Base-by-base conservation (phyloP, 371 early-diverging fungal species). In the Batrachochytrium dendrobatidis region DNA sequence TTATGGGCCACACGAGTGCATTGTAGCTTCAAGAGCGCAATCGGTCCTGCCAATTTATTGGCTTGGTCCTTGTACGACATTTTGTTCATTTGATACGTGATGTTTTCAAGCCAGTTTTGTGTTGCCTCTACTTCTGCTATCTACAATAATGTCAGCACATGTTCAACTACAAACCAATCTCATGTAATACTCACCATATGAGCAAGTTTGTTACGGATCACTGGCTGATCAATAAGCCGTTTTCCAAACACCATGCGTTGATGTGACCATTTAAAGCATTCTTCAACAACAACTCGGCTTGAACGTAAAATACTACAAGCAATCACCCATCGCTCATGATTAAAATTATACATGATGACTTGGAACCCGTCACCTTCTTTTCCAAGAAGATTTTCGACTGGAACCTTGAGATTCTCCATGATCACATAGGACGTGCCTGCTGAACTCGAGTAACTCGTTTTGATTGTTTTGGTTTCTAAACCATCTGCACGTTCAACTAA, bases 31-130 rank as follows among this genome's bases (percentile, higher is more conserved):
- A 76, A 65, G n/a, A 85, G 61, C 12, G 82, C 82, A 62, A 83
- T 80, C 29, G 85, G 83, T 1, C 85, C 85, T 56, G 82, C 86
- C 30, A 86, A 74, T 53, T 80, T 77, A 24, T 67, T 63, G 31
- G 81, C 70, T 48, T 83, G 84, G 56, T 85, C 85, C 15, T 53
- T 63, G 68, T 85, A 84, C 26, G 71, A 55, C 85, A 86, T 83
- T 58, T 78, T 74, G 39, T 68, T 77, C 82, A 83, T 84, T 57
- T 86, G 83, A 59, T 73, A 85, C 1, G 83, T 81, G 54, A 85
- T 70, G 58, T 61, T 67, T 50, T 70, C 71, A 25, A 71, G 60
- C 72, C 72, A 71, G 58, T 60, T 62, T 30, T 66, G 64, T 3
- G 67, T 53, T 20, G 65, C 45, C 50, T 73, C 73, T 20, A 83